Evolutionary conservation across 176 grass and related monocot genomes (phyloP), one percentile per base, ranked within the genome.

Genomic region (Musa beccarii): DNA sequence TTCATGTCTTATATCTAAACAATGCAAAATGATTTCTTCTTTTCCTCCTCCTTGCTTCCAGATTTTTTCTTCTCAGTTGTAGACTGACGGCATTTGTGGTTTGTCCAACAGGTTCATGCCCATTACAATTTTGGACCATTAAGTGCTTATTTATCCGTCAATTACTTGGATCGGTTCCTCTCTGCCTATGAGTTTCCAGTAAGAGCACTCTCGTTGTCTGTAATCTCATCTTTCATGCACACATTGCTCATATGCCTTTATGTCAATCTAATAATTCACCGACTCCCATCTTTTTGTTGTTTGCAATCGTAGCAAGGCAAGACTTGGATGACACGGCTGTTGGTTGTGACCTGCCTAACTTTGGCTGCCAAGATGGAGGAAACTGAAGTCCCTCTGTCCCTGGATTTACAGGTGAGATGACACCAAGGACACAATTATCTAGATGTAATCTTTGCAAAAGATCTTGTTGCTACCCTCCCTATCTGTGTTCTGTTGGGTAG

Each of bases 231-330:
- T 21, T 15, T 80, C 51, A 59, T 66, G 19, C 29, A 34, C 34
- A 43, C 34, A 5, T 43, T 43, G 34, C 34, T 43, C 3, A 43
- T 43, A 43, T 43, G 34, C 34, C 34, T 43, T 79, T 84, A 9
- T 54, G 53, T 84, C 24, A 28, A 74, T 69, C 78, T 24, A 28
- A 22, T 26, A 14, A 20, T 50, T 25, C 72, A 77, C 56, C 68
- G 55, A 74, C 49, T 19, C 11, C 71, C 20, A 6, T 70, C 24
- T 19, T 4, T 53, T 34, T 54, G 16, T n/a, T 15, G 10, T 66
- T 76, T 81, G 67, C 50, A 77, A 69, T 72, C 79, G 63, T 87
- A 94, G 91, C 83, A 94, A 65, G 87, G 87, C 75, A 86, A 90
- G 62, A 81, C 73, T 6, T 43, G 34, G 34, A 43, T 43, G 34